Evolutionary conservation across 176 grass and related monocot species (phyloP).

Genomic region (Coix lacrymajobi): DNA sequence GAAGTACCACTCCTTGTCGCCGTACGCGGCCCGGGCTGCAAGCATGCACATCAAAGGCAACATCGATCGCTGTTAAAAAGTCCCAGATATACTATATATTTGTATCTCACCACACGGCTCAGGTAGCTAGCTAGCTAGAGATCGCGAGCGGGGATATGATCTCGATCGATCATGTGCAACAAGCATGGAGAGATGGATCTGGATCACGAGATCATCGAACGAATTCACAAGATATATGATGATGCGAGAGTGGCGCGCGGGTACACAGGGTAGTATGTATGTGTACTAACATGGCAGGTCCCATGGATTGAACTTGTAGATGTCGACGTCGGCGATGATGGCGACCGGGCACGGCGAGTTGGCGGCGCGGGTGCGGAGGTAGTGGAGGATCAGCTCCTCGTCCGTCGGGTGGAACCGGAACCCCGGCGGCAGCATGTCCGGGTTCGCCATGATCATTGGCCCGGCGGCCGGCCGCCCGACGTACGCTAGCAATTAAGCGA

Average conservation of each 20-base stretch:
- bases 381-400: constrained; percentile 92
- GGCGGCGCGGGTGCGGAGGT: constrained; percentile 74
- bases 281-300: constrained; percentile 72
- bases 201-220: background rate
- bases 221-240: background rate
- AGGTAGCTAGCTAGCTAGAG: no score
- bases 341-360: constrained; percentile 56
- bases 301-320: constrained; percentile 97
- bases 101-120: no score
- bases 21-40: constrained; percentile 56
- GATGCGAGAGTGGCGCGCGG: background rate
- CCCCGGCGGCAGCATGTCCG: constrained; percentile 73
- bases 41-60: background rate
- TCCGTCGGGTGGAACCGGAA: constrained; percentile 98
- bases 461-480: no score
- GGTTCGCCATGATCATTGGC: constrained; percentile 48
- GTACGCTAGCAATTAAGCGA: no score
- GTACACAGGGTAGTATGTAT: background rate
- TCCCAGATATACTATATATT: no score
- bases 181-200: background rate
- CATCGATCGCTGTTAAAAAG: background rate
- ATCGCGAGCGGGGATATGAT: background rate
- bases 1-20: constrained; percentile 96
- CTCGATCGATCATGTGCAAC: background rate
- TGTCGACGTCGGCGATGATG: constrained; percentile 94